Evolutionary conservation across 2,329 filamentous ascomycete genomes (phyloP).

Genomic region (Cladophialophora chaetospira): DNA sequence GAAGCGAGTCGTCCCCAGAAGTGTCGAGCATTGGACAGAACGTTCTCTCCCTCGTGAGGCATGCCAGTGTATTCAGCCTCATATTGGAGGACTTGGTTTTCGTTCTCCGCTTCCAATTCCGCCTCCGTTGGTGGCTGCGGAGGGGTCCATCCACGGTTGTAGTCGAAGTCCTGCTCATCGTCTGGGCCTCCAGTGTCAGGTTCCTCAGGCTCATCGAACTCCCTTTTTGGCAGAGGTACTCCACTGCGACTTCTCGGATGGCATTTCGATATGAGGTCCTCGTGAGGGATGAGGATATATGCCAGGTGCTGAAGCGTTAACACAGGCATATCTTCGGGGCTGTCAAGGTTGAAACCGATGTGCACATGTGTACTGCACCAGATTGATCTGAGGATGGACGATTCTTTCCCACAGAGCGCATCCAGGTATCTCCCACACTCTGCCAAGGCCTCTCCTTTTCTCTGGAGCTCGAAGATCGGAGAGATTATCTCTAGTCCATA

Average conservation of each 20-base stretch:
- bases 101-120: constrained; percentile 19
- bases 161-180: constrained; percentile 18
- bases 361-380: constrained; percentile 30
- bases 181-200: background rate
- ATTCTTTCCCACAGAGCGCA: constrained; percentile 7
- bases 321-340: constrained; percentile 19
- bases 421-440: constrained; percentile 18
- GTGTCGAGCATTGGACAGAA: constrained; percentile 23
- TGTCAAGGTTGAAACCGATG: constrained; percentile 25
- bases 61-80: constrained; percentile 25
- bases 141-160: background rate
- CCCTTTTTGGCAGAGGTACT: background rate
- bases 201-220: background rate
- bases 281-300: constrained; percentile 27
- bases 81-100: constrained; percentile 13
- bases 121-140: constrained; percentile 14
- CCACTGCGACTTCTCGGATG: constrained; percentile 26
- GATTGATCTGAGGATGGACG: constrained; percentile 18
- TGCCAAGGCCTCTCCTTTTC: constrained; percentile 13
- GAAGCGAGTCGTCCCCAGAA: background rate
- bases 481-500: constrained; percentile 23
- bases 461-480: constrained; percentile 18
- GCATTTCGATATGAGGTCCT: constrained; percentile 29
- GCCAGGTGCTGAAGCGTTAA: constrained; percentile 26
- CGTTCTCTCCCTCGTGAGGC: constrained; percentile 8